Base-by-base conservation (phyloP, 2,329 filamentous ascomycete species). In the Penicillium sp. region DNA sequence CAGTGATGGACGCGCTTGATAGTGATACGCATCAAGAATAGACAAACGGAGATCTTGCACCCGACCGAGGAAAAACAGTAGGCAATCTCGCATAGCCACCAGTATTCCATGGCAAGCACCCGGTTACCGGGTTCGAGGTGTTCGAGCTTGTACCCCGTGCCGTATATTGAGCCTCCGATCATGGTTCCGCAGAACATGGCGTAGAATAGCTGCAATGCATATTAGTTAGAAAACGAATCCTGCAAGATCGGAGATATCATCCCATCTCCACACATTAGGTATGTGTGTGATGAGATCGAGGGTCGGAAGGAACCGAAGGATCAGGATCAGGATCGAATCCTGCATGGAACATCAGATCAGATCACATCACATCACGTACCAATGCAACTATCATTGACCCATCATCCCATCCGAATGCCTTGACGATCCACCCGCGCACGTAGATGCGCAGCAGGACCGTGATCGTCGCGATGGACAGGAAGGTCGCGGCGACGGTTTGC, bases 61-160 rank as follows among this genome's bases (percentile, higher is more conserved):
- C 72, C 62, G 42, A 74, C 68, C 4, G 72, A 77, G 3, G 73
- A 65, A 28, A 77, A 59, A 4, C 74, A 72, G 58, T 80, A 81
- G 43, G 76, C 72, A 12, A 78, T 62, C 52, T 80, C 77, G 57
- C 75, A 77, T 11, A 80, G 67, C 65, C 75, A 80, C 76, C 76
- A 80, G 46, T 60, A 67, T 55, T 58, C 56, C 60, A 65, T 66
- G 8, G 65, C 64, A 1, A 40, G 58, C 4, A 62, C 55, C 1
- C 57, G 56, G 16, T 64, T 12, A 4, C 52, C 22, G 2, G 51
- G 42, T 13, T 51, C 38, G 10, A 68, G 50, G 14, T 42, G 31
- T 6, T 18, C 38, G 33, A 59, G 55, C 39, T 50, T 59, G 18
- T 52, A 49, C 2, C 66, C 66, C 9, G 64, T 68, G 13, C 66